Conservation (phyloP, 352 stramenopile genomes). For the Globisporangium emineosum region DNA sequence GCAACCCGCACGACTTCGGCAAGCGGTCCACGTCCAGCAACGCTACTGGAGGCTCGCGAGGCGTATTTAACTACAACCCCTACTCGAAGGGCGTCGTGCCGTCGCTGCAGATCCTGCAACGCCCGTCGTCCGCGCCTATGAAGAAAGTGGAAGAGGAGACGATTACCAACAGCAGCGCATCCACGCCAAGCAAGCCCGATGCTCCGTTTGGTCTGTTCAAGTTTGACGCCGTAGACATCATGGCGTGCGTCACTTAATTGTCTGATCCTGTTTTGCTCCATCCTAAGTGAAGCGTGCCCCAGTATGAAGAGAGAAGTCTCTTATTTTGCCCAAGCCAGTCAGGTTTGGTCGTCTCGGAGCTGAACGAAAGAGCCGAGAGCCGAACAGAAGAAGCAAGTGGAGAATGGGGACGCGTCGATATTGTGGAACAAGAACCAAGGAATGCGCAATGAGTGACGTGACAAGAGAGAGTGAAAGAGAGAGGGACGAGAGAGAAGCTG, state of each 20-base stretch:
- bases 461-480: conserved; percentile 4
- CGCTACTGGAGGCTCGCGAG: conserved; percentile 18
- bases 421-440: neutral
- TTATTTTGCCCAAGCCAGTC: neutral
- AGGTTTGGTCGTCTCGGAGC: neutral
- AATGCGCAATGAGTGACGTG: neutral
- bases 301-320: too few species aligned
- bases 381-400: neutral
- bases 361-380: neutral
- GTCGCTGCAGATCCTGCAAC: conserved; percentile 39
- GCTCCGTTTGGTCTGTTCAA: conserved; percentile 63
- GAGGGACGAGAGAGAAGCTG: conserved; percentile 6
- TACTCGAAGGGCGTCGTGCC: conserved; percentile 36
- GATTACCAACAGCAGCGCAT: neutral
- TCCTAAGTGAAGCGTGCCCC: too few species aligned
- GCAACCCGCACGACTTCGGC: conserved; percentile 94
- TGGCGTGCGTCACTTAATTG: conserved; percentile 81
- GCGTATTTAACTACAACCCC: conserved; percentile 54
- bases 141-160: conserved; percentile 52
- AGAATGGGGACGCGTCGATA: neutral
- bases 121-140: conserved; percentile 37
- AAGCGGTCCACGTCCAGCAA: conserved; percentile 32
- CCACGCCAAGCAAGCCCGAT: conserved; percentile 35
- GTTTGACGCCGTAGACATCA: conserved; percentile 85
- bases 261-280: neutral